phyloP scores from a whole-genome alignment of 129 eudicot genomes.

The Flaveria sonorensis region DNA sequence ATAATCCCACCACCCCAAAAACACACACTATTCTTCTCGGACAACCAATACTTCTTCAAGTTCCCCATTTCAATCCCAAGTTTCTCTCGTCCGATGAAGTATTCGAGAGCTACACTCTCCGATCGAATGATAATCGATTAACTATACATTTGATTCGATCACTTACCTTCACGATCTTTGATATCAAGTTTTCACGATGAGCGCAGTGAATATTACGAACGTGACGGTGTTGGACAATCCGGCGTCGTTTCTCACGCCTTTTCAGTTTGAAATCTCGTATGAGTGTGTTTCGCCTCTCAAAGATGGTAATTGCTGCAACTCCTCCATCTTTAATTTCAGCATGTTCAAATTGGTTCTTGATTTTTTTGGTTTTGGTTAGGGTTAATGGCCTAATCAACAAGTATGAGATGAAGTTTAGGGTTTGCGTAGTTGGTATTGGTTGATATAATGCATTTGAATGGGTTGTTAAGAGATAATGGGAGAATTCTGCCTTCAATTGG shows the following conservation, averaged over 20 bases:
- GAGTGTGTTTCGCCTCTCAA: conserved; percentile 85
- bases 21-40: conserved; percentile 19
- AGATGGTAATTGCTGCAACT: conserved; percentile 56
- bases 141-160: background rate
- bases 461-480: conserved; percentile 4
- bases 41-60: conserved; percentile 6
- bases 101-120: conserved; percentile 8
- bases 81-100: conserved; percentile 20
- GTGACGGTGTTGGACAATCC: conserved; percentile 83
- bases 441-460: background rate
- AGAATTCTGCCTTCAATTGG: background rate
- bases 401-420: conserved; percentile 8
- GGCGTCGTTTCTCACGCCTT: conserved; percentile 70
- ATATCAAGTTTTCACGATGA: conserved; percentile 39
- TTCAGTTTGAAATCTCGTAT: conserved; percentile 87
- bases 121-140: background rate
- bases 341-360: conserved; percentile 4
- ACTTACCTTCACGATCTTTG: background rate
- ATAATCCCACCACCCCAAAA: conserved; percentile 16
- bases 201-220: conserved; percentile 88
- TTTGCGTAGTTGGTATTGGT: background rate
- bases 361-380: background rate
- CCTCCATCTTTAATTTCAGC: background rate
- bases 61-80: background rate
- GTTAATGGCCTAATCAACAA: conserved; percentile 3